phyloP scores from a whole-genome alignment of 768 basidiomycete species.

The Rhizopogon salebrosus region DNA sequence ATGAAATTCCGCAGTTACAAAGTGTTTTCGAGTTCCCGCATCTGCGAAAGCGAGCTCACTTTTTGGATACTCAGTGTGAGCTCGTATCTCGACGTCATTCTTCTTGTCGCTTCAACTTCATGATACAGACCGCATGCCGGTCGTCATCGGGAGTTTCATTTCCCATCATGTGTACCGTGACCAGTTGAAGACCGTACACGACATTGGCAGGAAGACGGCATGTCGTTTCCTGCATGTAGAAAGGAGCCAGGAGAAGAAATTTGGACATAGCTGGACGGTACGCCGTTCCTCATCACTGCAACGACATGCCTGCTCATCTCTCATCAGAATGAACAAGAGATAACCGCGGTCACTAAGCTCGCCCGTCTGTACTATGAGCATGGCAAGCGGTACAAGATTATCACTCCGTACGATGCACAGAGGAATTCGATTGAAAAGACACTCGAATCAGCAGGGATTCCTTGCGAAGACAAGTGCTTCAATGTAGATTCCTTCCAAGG shows the following conservation, averaged over 20 bases:
- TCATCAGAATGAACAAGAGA: constrained; percentile 55
- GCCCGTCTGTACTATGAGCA: constrained; percentile 45
- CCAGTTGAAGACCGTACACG: constrained; percentile 53
- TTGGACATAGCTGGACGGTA: constrained; percentile 27
- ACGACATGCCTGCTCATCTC: neutral
- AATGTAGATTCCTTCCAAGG: constrained; percentile 83
- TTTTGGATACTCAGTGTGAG: constrained; percentile 74
- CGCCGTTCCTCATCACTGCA: neutral
- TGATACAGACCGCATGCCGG: constrained; percentile 74
- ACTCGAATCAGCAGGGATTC: constrained; percentile 42
- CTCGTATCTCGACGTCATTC: neutral
- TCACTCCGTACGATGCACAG: no score
- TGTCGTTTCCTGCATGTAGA: constrained; percentile 34
- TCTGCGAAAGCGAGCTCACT: constrained; percentile 39
- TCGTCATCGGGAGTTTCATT: constrained; percentile 65
- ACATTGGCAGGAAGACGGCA: constrained; percentile 27
- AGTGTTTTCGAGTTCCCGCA: no score
- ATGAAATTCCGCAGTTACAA: constrained; percentile 56
- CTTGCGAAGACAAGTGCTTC: constrained; percentile 64
- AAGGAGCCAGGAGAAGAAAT: constrained; percentile 25
- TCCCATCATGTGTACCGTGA: constrained; percentile 58
- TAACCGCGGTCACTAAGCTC: constrained; percentile 45
- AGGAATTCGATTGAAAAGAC: constrained; percentile 48
- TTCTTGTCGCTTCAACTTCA: neutral
- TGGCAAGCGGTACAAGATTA: constrained; percentile 48